Evolutionary conservation across 192 early-diverging fungal genomes (phyloP).

Genomic region (Gaertneriomyces semiglobifer): DNA sequence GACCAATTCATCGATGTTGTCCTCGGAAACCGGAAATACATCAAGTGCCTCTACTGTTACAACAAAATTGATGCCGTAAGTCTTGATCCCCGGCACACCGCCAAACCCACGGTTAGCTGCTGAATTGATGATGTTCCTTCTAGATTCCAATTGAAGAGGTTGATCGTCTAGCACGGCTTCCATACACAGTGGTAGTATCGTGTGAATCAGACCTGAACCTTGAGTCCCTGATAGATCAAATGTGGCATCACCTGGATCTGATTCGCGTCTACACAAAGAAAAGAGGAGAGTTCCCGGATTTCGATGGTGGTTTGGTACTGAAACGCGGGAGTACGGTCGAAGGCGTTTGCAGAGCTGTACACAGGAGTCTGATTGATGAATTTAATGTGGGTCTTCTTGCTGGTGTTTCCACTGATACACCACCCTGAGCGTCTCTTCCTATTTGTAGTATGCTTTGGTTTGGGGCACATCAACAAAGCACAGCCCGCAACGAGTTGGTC

Average conservation of each 20-base stretch:
- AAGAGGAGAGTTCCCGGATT: slow-evolving; percentile 91
- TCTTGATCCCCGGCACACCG: neutral
- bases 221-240: slow-evolving; percentile 81
- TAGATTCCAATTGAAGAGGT: slow-evolving; percentile 92
- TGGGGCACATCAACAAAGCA: slow-evolving; percentile 97
- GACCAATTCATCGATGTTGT: slow-evolving; percentile 99
- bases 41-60: slow-evolving; percentile 88
- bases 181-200: slow-evolving; percentile 83
- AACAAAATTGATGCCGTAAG: slow-evolving; percentile 88
- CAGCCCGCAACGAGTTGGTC: slow-evolving; percentile 91
- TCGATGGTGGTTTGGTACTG: slow-evolving; percentile 87
- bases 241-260: slow-evolving; percentile 87
- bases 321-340: slow-evolving; percentile 50
- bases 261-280: slow-evolving; percentile 96
- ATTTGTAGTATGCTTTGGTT: slow-evolving; percentile 78
- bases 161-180: slow-evolving; percentile 80
- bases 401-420: neutral
- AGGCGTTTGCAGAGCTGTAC: slow-evolving; percentile 75
- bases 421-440: neutral
- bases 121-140: neutral
- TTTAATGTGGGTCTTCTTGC: slow-evolving; percentile 62
- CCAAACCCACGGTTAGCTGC: neutral
- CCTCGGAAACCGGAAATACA: slow-evolving; percentile 93
- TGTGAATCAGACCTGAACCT: slow-evolving; percentile 90
- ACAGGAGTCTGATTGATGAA: slow-evolving; percentile 77